Base-by-base conservation (phyloP, 192 early-diverging fungal genomes). In the Backusella psychrophila region DNA sequence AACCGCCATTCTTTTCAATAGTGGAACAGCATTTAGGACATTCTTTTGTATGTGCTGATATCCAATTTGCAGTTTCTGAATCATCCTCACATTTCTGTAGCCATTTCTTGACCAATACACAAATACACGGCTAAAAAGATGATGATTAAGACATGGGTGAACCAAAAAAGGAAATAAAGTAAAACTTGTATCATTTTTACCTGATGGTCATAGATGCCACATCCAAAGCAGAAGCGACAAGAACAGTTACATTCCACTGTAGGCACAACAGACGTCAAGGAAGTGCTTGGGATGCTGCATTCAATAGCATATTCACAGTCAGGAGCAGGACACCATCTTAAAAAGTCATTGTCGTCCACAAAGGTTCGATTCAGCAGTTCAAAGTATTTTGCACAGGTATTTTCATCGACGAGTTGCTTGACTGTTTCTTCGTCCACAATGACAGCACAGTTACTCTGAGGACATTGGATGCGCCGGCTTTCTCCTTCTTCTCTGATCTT, bases 1-100 rank as follows among this genome's bases (percentile, higher is more conserved):
- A 99, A 17, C 98, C 98, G 69, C 98, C 98, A 82, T 99, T 99
- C 88, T 99, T 99, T 84, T 99, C 98, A 77, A 99, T 99, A 0
- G 93, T 96, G 19, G 95, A 89, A 75, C 91, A 87, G 86, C 98
- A 99, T 81, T 96, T 95, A 31, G 93, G 84, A 83, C 98, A 99
- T 81, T 98, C 96, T 82, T 99, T 98, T 36, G 95, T 96, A 86
- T 95, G 90, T 23, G 91, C 95, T 41, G 91, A 93, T 73, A 98
- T 95, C 97, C 97, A 99, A 82, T 98, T 98, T 29, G 96, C 90
- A 15, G 97, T 98, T 82, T 99, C 96, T 15, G 95, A 96, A 80
- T 99, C 98, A 84, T 99, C 97, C 69, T 88, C 91, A 84, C 97
- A 98, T 82, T 98, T 98, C 79, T 96, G 94, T 44, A 97, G 74